Evolutionary conservation across 78 protist species (phyloP).

Genomic region (Guillardia theta): DNA sequence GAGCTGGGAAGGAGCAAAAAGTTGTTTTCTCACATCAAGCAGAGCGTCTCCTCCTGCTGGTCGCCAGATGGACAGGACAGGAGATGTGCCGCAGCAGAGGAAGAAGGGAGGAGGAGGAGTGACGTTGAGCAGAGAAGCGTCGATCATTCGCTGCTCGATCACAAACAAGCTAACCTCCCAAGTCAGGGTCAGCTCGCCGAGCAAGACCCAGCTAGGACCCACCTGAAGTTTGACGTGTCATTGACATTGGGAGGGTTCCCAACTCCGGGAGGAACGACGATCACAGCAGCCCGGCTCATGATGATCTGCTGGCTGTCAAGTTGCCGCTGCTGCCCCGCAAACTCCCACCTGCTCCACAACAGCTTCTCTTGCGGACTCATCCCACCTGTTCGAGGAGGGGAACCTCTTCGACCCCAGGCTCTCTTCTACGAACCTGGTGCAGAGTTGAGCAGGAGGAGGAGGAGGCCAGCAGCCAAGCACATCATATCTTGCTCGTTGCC

Average conservation of each 20-base stretch:
- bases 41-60: too few relatives aligned
- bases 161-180: too few relatives aligned
- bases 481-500: not conserved
- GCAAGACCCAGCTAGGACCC: too few relatives aligned
- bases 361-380: not conserved
- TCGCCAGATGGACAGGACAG: not conserved
- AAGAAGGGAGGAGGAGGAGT: not conserved
- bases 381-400: not conserved
- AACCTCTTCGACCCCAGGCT: not conserved
- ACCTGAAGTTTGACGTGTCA: conserved; percentile 18
- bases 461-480: not conserved
- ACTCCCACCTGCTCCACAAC: too few relatives aligned
- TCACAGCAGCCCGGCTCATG: not conserved
- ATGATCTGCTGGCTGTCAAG: too few relatives aligned
- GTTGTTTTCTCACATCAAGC: too few relatives aligned
- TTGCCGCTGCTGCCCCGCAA: too few relatives aligned
- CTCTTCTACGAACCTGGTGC: too few relatives aligned
- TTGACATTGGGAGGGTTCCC: conserved; percentile 4
- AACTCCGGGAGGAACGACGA: not conserved
- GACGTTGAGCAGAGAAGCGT: not conserved
- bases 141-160: not conserved
- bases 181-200: too few relatives aligned
- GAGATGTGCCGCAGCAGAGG: not conserved
- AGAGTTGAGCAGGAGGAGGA: not conserved
- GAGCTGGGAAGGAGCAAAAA: too few relatives aligned